Percentiles rank a stretch among this genome's conserved stretches.
These are phyloP conservation scores for Juglanconis oblonga DNA, from an alignment of 2,329 filamentous ascomycete species.

Conservation along the genomic window DNA sequence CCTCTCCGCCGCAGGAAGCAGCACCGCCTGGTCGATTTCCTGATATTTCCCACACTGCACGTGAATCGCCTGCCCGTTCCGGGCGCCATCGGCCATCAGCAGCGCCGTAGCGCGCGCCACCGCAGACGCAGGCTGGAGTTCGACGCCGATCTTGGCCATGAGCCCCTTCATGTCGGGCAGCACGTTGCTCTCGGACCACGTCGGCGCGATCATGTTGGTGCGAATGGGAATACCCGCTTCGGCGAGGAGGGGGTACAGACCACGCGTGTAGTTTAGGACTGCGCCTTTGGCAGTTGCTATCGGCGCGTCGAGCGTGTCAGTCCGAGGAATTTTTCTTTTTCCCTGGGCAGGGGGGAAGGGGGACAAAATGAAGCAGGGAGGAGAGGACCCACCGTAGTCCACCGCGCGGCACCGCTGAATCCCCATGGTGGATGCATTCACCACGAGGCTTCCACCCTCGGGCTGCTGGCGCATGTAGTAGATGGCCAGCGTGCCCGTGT, in stretches of 20 bases:
- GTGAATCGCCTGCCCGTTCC: constrained; percentile 53
- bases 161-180: constrained; percentile 35
- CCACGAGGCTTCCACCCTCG: constrained; percentile 50
- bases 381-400: constrained; percentile 43
- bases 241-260: constrained; percentile 37
- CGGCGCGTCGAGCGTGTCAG: not conserved
- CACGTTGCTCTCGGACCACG: constrained; percentile 51
- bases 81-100: constrained; percentile 45
- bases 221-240: constrained; percentile 43
- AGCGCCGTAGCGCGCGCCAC: constrained; percentile 48
- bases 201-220: constrained; percentile 53
- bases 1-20: constrained; percentile 31
- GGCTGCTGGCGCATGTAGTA: constrained; percentile 48
- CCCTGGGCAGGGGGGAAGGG: not conserved
- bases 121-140: constrained; percentile 40
- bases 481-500: constrained; percentile 46
- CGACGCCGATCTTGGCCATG: constrained; percentile 36
- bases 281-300: constrained; percentile 52
- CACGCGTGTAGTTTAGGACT: constrained; percentile 50
- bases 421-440: constrained; percentile 49
- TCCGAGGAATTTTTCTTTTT: not conserved
- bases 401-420: constrained; percentile 47
- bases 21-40: constrained; percentile 50
- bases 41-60: constrained; percentile 44
- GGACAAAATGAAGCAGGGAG: not conserved